A percentile compares a stretch with the other conserved stretches of the same genome.
phyloP scores from a whole-genome alignment of 768 basidiomycete genomes.

The Hypsizygus marmoreus region DNA sequence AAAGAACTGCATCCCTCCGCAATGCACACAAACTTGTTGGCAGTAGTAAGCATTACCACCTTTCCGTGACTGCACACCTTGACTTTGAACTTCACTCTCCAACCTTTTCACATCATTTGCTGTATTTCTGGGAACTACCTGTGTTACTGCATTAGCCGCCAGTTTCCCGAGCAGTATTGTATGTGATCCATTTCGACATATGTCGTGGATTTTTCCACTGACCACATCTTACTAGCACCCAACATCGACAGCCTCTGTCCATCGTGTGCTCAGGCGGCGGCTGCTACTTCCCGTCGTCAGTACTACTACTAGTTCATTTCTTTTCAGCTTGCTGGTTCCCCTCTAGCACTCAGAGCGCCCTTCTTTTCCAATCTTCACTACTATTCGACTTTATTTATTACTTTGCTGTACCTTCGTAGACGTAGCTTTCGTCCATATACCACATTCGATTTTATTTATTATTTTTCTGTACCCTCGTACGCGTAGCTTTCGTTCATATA shows the following conservation, averaged over 20 bases:
- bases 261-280: constrained; percentile 32
- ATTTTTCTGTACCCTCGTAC: too few species aligned
- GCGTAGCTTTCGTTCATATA: too few species aligned
- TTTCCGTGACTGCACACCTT: constrained; percentile 6
- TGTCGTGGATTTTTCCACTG: neutral
- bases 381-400: too few species aligned
- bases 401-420: too few species aligned
- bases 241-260: constrained; percentile 44
- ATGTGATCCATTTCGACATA: constrained; percentile 14
- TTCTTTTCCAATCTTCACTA: too few species aligned
- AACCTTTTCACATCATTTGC: neutral
- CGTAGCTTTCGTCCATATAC: too few species aligned
- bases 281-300: too few species aligned
- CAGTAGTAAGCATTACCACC: constrained; percentile 43
- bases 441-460: too few species aligned
- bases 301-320: constrained; percentile 1
- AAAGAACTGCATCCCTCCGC: constrained; percentile 37
- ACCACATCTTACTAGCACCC: constrained; percentile 34
- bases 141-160: constrained; percentile 32
- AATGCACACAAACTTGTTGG: constrained; percentile 39
- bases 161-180: constrained; percentile 51
- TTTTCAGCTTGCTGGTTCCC: too few species aligned
- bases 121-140: neutral
- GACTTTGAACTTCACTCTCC: constrained; percentile 4
- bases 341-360: too few species aligned